Evolutionary conservation across 2,329 filamentous ascomycete genomes (phyloP).

Genomic region (Trichoderma arundinaceum): DNA sequence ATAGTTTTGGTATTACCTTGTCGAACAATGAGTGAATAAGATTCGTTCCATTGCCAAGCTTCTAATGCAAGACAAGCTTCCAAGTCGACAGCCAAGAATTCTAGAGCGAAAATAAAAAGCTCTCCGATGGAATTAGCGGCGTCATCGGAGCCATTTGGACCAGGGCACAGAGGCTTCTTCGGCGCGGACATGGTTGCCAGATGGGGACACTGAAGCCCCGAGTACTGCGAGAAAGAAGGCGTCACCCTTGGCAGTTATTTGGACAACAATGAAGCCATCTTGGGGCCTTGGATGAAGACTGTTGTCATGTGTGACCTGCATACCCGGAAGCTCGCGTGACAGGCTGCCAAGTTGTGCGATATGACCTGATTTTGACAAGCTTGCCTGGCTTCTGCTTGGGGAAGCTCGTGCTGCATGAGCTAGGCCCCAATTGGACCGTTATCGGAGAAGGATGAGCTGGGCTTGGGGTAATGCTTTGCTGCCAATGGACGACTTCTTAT

Average conservation of each 20-base stretch:
- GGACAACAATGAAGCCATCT: not conserved
- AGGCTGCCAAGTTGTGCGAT: not conserved
- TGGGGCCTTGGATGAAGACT: not conserved
- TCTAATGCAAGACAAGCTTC: not conserved
- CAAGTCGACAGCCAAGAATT: not conserved
- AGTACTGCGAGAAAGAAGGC: not conserved
- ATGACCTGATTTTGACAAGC: not conserved
- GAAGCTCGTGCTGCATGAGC: not conserved
- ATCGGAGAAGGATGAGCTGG: not conserved
- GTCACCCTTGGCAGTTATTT: not conserved
- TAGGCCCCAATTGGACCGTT: not conserved
- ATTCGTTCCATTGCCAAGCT: not conserved
- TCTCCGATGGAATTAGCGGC: not conserved
- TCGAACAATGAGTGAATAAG: not conserved
- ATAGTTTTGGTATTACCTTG: too few species aligned
- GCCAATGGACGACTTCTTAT: not conserved
- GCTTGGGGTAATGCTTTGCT: too few species aligned
- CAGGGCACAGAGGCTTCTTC: not conserved
- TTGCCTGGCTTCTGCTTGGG: not conserved
- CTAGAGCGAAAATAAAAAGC: not conserved
- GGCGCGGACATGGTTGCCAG: slow-evolving; percentile 6
- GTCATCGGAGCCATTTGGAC: not conserved
- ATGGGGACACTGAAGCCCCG: not conserved
- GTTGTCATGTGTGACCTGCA: not conserved
- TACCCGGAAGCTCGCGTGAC: not conserved